Base-by-base conservation (phyloP, 768 basidiomycete genomes). In the Lentinula sp. region DNA sequence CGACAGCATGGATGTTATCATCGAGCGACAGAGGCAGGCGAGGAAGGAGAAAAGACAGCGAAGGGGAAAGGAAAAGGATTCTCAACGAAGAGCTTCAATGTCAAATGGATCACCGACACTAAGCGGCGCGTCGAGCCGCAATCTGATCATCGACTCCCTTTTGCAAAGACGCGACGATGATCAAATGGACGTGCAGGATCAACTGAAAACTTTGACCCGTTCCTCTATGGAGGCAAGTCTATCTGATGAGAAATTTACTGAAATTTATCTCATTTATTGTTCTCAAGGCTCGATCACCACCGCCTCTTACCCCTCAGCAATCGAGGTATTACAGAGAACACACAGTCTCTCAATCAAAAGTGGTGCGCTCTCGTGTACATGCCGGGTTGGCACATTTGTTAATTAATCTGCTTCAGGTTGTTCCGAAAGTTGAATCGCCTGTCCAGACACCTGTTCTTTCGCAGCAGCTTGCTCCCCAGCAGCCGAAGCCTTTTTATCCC, bases 1-100 rank as follows among this genome's bases (percentile, higher is more conserved):
- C 72, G 86, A 87, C 64, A 88, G 80, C 68, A 91, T 91, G 90
- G 87, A 91, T 63, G 74, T 83, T 74, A 82, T 91, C 45, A 81
- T 91, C 63, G 90, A 91, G 70, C 82, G 86, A 49, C 87, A 89
- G 70, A 79, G 85, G 59, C 83, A 81, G 63, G 79, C 70, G 60
- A 80, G 77, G 66, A 81, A 76, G 57, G 85, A 82, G 59, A 81
- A 83, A 68, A 80, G 75, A 65, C 74, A 71, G 49, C 79, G 74
- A 63, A 76, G 72, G 60, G 75, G 70, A 52, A 82, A 78, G 67
- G 86, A 84, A 61, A 78, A 82, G 66, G 77, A 79, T 28, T 73
- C 68, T 51, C 70, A 73, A 53, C 70, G 69, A 60, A 72, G 66
- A 55, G 63, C 67, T 16, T 63, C 61, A n/a, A 60, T 74, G 20